Base-by-base conservation (phyloP, 495 filamentous ascomycete genomes). In the Aspergillus carlsbadensis region DNA sequence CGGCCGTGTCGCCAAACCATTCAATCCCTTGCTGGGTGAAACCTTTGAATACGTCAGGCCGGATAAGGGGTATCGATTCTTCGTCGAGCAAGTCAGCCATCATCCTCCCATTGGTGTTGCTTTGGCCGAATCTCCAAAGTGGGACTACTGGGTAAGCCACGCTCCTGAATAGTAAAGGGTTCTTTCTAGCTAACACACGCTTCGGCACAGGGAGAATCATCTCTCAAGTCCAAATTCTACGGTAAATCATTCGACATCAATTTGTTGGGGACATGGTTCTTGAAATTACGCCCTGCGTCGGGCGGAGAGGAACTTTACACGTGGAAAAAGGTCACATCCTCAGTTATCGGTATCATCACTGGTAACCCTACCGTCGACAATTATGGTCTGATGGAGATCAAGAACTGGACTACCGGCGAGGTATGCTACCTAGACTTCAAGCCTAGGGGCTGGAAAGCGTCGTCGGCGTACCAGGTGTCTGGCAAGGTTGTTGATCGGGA, bases 321-420 rank as follows among this genome's bases (percentile, higher is more conserved):
- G 2, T 98, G 94, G 94, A 98, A 97, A 76, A 98, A 98, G 70
- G 92, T 96, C 37, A 98, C 91, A 4, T 95, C 92, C 13, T 94
- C 91, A n/a, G 94, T 98, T 2, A 84, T 98, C 26, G 94, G 94
- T 54, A 98, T 98, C 69, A 97, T 98, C 63, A 98, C 92, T 0
- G 95, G 95, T 21, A 93, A 88, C 54, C 94, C 94, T 6, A 90
- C 89, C 0, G 92, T 98, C n/a, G 95, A 98, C 74, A 97, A 98
- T 69, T 98, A 98, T 66, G 94, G 94, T 29, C 81, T 89, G 4
- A 97, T 98, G 90, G 92, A 96, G 69, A 87, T 98, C 74, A 94
- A 90, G 72, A 98, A 98, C 72, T 90, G 87, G 85, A 96, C 87
- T 1, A 98, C 94, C 0, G 93, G 95, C 55, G 94, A 98, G 63